Evolutionary conservation across 2,329 filamentous ascomycete genomes (phyloP).

Genomic region (Cercospora sojina): DNA sequence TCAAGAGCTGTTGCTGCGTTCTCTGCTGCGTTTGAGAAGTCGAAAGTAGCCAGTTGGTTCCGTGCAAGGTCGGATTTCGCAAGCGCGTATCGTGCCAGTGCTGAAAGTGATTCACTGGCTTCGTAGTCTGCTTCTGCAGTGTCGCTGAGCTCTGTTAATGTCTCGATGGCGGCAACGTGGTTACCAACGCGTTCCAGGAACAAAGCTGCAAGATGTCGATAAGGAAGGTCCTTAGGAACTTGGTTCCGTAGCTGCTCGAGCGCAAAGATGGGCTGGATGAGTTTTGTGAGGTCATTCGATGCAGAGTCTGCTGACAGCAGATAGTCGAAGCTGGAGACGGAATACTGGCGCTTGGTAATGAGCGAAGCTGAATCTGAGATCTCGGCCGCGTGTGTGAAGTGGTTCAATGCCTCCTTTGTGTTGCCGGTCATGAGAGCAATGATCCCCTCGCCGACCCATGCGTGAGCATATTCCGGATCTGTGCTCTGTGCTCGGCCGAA

Average conservation of each 20-base stretch:
- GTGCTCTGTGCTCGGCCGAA: conserved; percentile 90
- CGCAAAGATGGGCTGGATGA: conserved; percentile 86
- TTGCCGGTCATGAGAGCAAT: conserved; percentile 77
- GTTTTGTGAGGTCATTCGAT: conserved; percentile 55
- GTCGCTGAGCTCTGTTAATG: conserved; percentile 65
- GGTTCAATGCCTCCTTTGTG: conserved; percentile 70
- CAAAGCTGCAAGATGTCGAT: conserved; percentile 74
- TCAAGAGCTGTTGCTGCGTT: conserved; percentile 78
- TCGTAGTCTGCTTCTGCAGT: conserved; percentile 80
- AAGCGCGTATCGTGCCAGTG: conserved; percentile 74
- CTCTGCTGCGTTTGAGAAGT: conserved; percentile 69
- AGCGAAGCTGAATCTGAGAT: conserved; percentile 76
- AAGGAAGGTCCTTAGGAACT: conserved; percentile 66
- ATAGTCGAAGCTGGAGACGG: conserved; percentile 78
- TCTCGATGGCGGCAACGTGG: conserved; percentile 60
- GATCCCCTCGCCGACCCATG: conserved; percentile 91
- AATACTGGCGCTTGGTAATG: conserved; percentile 74
- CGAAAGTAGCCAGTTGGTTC: conserved; percentile 68
- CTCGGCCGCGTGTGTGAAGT: conserved; percentile 93
- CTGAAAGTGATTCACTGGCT: conserved; percentile 69
- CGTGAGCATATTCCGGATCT: conserved; percentile 88
- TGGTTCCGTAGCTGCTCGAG: conserved; percentile 77
- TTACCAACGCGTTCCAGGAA: conserved; percentile 80
- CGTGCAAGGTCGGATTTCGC: conserved; percentile 85
- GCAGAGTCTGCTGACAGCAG: conserved; percentile 59